phyloP scores from a whole-genome alignment of 768 basidiomycete genomes.

The Clitopilus hobsonii region DNA sequence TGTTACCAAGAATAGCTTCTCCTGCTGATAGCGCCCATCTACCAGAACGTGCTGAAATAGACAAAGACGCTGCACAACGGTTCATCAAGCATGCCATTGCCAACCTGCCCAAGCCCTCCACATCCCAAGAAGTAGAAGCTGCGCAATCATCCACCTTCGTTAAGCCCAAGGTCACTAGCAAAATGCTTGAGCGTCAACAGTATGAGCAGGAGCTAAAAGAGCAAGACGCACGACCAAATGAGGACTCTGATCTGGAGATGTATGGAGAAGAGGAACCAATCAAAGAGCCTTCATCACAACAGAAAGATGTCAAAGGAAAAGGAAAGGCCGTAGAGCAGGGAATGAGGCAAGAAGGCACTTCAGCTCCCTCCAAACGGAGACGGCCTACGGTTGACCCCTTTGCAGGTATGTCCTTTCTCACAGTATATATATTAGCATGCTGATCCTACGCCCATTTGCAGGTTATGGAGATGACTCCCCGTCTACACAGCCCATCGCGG shows the following conservation, averaged over 20 bases:
- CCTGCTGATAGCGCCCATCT: conserved; percentile 1
- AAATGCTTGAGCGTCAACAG: conserved; percentile 67
- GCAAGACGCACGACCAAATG: conserved; percentile 40
- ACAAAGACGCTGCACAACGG: conserved; percentile 74
- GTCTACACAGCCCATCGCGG: background rate
- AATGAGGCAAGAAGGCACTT: conserved; percentile 2
- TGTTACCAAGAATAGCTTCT: no score
- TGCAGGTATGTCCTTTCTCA: conserved; percentile 42
- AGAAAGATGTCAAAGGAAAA: conserved; percentile 31
- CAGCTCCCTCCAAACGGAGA: conserved; percentile 35
- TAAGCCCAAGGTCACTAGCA: conserved; percentile 58
- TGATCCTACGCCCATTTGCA: no score
- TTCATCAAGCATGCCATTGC: conserved; percentile 85
- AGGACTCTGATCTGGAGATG: conserved; percentile 9
- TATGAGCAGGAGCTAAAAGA: conserved; percentile 56
- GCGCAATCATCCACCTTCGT: conserved; percentile 27
- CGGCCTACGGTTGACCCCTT: conserved; percentile 61
- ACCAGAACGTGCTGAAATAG: conserved; percentile 46
- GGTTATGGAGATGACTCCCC: conserved; percentile 29
- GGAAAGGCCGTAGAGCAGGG: conserved; percentile 21
- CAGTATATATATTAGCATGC: no score
- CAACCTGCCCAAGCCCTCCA: conserved; percentile 44
- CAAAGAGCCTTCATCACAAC: conserved; percentile 11
- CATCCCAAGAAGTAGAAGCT: conserved; percentile 26
- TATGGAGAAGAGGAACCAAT: background rate